Evolutionary conservation across 1,139 yeast genomes (phyloP).

Genomic region (Blastobotrys raffinosifermentans): DNA sequence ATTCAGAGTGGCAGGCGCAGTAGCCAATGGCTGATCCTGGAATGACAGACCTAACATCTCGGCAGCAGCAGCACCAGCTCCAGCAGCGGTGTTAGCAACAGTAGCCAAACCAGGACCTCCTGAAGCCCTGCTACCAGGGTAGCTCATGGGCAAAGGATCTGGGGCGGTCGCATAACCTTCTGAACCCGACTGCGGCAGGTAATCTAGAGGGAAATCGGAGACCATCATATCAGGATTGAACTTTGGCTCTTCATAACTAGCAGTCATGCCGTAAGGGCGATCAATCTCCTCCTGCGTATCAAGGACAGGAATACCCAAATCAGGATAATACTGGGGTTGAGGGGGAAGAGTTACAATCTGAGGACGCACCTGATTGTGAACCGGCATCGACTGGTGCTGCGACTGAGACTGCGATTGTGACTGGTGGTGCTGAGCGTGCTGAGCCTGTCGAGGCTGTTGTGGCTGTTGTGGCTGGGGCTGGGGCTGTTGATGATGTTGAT

Average conservation of each 20-base stretch:
- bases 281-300: too few species aligned
- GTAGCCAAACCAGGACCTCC: neutral
- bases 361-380: neutral
- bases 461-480: slow-evolving; percentile 3
- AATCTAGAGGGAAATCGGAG: slow-evolving; percentile 29
- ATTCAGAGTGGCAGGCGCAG: neutral
- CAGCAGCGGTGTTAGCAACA: neutral
- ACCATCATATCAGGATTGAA: slow-evolving; percentile 2
- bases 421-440: slow-evolving; percentile 5
- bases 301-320: neutral
- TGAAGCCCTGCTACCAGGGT: neutral
- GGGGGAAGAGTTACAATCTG: slow-evolving; percentile 2
- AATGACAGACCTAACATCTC: too few species aligned
- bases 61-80: neutral
- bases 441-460: slow-evolving; percentile 7
- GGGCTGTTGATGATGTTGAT: slow-evolving; percentile 2
- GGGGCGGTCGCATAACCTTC: neutral
- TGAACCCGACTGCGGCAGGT: slow-evolving; percentile 16
- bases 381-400: too few species aligned
- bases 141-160: neutral
- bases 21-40: too few species aligned
- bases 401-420: slow-evolving; percentile 1
- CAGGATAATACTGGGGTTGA: neutral
- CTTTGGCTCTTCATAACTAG: neutral
- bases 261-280: too few species aligned